Evolutionary conservation across 495 filamentous ascomycete genomes (phyloP).

Genomic region (Neurospora terricola): DNA sequence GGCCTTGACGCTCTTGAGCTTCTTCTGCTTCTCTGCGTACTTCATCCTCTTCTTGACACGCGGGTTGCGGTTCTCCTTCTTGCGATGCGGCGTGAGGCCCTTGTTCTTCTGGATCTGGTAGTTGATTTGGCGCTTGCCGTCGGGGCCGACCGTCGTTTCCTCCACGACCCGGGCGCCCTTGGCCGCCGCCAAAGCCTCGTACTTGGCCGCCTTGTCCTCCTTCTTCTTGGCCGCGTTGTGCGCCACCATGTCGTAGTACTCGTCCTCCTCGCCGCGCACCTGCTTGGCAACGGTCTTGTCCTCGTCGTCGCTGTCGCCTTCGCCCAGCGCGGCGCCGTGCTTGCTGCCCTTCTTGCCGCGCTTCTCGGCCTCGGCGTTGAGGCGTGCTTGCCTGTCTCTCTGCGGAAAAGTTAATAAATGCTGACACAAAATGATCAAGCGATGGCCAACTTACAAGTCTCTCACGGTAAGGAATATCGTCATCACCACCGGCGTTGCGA

Average conservation of each 20-base stretch:
- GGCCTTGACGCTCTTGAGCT: constrained; percentile 71
- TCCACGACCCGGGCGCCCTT: constrained; percentile 46
- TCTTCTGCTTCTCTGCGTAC: constrained; percentile 92
- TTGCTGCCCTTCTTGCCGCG: constrained; percentile 60
- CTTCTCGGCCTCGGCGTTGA: constrained; percentile 79
- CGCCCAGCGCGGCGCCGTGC: constrained; percentile 49
- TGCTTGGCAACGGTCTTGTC: constrained; percentile 32
- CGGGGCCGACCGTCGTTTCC: constrained; percentile 50
- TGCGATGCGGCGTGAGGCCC: constrained; percentile 77
- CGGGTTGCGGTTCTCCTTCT: constrained; percentile 89
- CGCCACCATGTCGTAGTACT: constrained; percentile 84
- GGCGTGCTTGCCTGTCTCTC: constrained; percentile 69
- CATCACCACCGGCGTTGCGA: constrained; percentile 77
- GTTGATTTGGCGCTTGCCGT: constrained; percentile 80
- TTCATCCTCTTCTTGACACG: constrained; percentile 94
- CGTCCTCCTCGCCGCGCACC: constrained; percentile 51
- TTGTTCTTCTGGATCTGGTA: constrained; percentile 97
- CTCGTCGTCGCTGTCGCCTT: constrained; percentile 52
- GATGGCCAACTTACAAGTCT: constrained; percentile 39
- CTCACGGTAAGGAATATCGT: constrained; percentile 84
- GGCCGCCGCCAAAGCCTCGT: constrained; percentile 34
- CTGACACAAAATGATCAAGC: background rate
- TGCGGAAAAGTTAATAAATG: constrained; percentile 7
- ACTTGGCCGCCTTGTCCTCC: constrained; percentile 52
- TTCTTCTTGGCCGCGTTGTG: constrained; percentile 59